phyloP scores from a whole-genome alignment of 768 basidiomycete species.

The Lentinula sp. region DNA sequence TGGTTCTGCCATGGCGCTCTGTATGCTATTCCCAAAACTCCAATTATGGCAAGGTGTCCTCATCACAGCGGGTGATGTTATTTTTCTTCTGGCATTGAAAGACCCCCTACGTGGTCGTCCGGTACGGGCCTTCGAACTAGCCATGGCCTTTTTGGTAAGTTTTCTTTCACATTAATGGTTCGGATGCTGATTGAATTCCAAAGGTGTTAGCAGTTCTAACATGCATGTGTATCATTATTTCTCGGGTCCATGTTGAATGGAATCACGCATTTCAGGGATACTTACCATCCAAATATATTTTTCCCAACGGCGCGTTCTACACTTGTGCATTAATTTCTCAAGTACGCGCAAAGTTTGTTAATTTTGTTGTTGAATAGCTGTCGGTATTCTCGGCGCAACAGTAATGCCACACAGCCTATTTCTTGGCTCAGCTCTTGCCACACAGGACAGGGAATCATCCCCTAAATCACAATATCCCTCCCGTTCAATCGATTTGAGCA shows the following conservation, averaged over 20 bases:
- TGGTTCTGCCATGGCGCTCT: constrained; percentile 76
- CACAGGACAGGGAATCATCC: constrained; percentile 63
- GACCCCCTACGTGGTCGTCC: constrained; percentile 66
- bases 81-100: constrained; percentile 63
- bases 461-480: background rate
- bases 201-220: constrained; percentile 69
- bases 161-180: background rate
- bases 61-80: constrained; percentile 62
- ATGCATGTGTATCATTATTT: constrained; percentile 73
- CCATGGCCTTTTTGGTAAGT: constrained; percentile 59
- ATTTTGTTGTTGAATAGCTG: constrained; percentile 32
- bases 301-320: constrained; percentile 53
- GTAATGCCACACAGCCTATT: constrained; percentile 95
- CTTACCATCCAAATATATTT: constrained; percentile 62
- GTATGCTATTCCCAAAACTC: constrained; percentile 64
- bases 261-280: constrained; percentile 67
- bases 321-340: constrained; percentile 40
- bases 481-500: background rate
- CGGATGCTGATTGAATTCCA: background rate
- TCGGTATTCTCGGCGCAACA: constrained; percentile 77
- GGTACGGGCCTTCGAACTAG: constrained; percentile 59
- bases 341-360: constrained; percentile 11
- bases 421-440: constrained; percentile 81
- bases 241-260: constrained; percentile 70
- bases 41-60: constrained; percentile 69